phyloP scores from a whole-genome alignment of 2,329 filamentous ascomycete genomes.

The Colletotrichum simmondsii region DNA sequence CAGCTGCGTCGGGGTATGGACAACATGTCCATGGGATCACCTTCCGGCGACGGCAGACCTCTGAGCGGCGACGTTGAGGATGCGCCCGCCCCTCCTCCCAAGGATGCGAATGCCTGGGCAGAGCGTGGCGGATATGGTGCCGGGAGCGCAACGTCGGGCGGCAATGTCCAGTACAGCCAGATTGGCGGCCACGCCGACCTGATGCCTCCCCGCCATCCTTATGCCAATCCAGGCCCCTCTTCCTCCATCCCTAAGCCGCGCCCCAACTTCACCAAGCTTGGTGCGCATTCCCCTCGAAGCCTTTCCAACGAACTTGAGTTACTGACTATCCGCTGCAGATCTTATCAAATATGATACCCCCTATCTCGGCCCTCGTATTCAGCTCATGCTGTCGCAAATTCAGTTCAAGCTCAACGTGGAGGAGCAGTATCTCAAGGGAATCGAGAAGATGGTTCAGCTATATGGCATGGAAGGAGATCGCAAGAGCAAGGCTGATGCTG shows the following conservation, averaged over 20 bases:
- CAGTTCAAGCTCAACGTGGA: conserved; percentile 99
- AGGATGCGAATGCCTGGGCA: conserved; percentile 64
- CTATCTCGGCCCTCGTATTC: conserved; percentile 94
- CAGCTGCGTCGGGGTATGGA: conserved; percentile 82
- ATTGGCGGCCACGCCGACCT: conserved; percentile 75
- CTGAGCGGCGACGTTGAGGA: conserved; percentile 57
- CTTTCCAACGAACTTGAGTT: neutral
- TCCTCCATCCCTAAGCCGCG: conserved; percentile 77
- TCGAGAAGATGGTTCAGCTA: conserved; percentile 98
- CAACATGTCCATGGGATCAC: conserved; percentile 71
- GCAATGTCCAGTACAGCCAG: conserved; percentile 64
- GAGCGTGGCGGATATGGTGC: conserved; percentile 43
- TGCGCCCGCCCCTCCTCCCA: conserved; percentile 77
- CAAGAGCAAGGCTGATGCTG: conserved; percentile 93
- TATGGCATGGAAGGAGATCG: conserved; percentile 98
- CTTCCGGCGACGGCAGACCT: conserved; percentile 53
- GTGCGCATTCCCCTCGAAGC: conserved; percentile 60
- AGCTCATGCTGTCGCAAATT: conserved; percentile 98
- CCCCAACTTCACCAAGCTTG: conserved; percentile 95
- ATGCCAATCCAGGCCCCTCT: conserved; percentile 76
- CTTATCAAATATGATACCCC: conserved; percentile 98
- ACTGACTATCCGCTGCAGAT: conserved; percentile 64
- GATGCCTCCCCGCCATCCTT: conserved; percentile 86
- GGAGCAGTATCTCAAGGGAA: conserved; percentile 98
- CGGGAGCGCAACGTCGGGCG: conserved; percentile 72